Conservation (phyloP, 169 alveolate species). For the Plasmodium fragile region DNA sequence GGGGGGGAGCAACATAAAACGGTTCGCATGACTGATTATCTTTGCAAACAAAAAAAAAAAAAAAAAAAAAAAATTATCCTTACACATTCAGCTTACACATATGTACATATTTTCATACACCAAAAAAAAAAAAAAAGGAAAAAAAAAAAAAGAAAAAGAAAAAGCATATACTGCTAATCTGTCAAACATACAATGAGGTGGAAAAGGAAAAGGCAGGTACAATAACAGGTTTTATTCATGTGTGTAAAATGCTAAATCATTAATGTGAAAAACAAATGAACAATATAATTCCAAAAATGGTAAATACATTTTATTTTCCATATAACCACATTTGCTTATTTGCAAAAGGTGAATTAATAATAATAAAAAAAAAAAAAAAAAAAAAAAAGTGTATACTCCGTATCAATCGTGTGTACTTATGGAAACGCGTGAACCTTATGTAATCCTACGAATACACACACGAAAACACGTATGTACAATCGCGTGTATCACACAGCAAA, state of each 20-base stretch:
- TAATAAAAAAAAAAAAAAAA: constrained; percentile 3
- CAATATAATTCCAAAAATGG: constrained; percentile 10
- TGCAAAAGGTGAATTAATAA: not conserved
- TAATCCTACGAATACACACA: constrained; percentile 4
- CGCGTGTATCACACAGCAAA: not conserved
- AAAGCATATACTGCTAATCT: not conserved
- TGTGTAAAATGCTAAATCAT: constrained; percentile 20
- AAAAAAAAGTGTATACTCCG: not conserved
- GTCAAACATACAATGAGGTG: constrained; percentile 3
- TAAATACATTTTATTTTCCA: constrained; percentile 18
- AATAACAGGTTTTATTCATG: not conserved
- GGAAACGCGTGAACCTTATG: not conserved
- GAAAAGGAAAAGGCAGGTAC: not conserved
- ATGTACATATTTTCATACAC: constrained; percentile 6
- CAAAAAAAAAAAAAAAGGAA: not conserved
- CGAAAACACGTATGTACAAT: not conserved
- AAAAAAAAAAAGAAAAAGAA: constrained; percentile 1
- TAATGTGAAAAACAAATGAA: constrained; percentile 21
- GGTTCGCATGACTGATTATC: not conserved
- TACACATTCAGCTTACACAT: not conserved
- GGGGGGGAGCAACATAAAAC: not conserved
- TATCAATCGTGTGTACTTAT: not conserved
- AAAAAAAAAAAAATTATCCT: not conserved
- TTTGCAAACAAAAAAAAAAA: not conserved
- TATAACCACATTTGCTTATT: constrained; percentile 16